Evolutionary conservation across 2,329 filamentous ascomycete species (phyloP).

Genomic region (Fusarium sulawesiense): DNA sequence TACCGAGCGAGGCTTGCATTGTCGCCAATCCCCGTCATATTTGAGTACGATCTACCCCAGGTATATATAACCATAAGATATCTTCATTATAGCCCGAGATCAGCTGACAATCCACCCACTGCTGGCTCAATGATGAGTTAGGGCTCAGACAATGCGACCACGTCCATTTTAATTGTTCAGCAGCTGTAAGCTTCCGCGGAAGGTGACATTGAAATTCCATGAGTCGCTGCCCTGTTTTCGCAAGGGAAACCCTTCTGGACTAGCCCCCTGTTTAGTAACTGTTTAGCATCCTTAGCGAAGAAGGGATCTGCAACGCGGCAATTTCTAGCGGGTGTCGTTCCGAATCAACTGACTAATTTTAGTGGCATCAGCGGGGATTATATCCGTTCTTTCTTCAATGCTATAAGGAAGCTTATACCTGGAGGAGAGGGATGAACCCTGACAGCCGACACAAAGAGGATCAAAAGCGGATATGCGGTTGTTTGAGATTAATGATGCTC

Average conservation of each 20-base stretch:
- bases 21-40: background rate
- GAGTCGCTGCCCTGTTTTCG: background rate
- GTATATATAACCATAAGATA: background rate
- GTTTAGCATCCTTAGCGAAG: background rate
- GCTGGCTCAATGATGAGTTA: background rate
- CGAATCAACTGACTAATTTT: constrained; percentile 6
- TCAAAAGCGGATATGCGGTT: background rate
- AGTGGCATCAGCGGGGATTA: background rate
- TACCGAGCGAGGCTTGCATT: background rate
- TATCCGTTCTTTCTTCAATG: background rate
- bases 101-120: background rate
- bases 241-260: background rate
- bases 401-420: background rate
- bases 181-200: background rate
- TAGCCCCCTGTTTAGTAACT: background rate
- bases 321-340: background rate
- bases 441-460: background rate
- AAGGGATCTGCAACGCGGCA: constrained; percentile 12
- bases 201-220: background rate
- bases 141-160: background rate
- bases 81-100: background rate
- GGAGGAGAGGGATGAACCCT: background rate
- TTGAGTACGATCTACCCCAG: background rate
- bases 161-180: background rate
- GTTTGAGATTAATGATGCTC: background rate